Base-by-base conservation (phyloP, 179 eudicot genomes). In the Silene noctiflora region DNA sequence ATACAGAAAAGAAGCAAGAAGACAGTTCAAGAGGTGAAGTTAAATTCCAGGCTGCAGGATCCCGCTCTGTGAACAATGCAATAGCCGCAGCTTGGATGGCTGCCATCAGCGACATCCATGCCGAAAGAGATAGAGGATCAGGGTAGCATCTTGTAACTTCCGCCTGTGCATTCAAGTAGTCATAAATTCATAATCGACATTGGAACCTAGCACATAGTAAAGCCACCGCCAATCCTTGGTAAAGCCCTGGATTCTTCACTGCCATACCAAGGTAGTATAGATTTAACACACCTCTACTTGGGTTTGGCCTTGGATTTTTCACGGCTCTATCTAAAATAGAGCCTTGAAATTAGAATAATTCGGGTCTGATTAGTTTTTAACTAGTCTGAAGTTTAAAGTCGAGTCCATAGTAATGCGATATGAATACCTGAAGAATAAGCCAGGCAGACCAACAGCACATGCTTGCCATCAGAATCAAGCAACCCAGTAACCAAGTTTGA, bases 61-160 rank as follows among this genome's bases (percentile, higher is more conserved):
- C 78, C 5, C 76, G 81, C 44, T 88, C 91, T 2, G 82, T 7
- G 75, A 87, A 80, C 10, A 81, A 67, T 19, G 88, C 74, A 22
- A 89, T 68, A 0, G 68, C 11, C n/a, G 76, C 92, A 16, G 95
- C 83, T 82, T 90, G 95, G 19, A 87, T 0, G 5, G 85, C 71
- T 4, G 91, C 85, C 20, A 86, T n/a, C 72, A 90, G 81, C 73
- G 89, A 86, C 84, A 84, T 85, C 92, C 88, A 87, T 20, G 91
- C 87, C 0, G 92, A 84, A 13, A 89, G 29, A 0, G 86, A 80
- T 19, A 90, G 67, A 76, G 80, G 86, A 68, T 90, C 89, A 0
- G 89, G 89, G 71, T 82, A 85, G 72, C 77, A 48, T 46, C 78
- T 81, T 3, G 77, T 64, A n/a, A 67, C 48, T n/a, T 42, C 48